A percentile compares a stretch with the other conserved stretches of the same genome.
Conservation (phyloP, 2,329 filamentous ascomycete genomes). For the Fusarium piperis region DNA sequence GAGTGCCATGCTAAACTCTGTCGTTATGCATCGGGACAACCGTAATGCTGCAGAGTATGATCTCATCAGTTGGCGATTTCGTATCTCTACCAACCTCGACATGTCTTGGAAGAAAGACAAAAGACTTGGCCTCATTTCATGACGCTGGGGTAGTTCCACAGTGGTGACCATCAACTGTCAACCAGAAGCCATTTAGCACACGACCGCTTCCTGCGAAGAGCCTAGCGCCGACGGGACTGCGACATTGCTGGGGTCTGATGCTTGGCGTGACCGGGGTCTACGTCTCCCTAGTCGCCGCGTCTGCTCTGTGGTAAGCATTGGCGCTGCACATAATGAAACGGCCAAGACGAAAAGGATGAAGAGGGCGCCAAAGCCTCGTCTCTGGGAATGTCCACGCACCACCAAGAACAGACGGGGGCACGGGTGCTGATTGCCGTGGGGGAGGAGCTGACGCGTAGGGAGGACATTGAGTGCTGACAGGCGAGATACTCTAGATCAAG, state of each 20-base stretch:
- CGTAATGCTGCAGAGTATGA: background rate
- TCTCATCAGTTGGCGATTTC: background rate
- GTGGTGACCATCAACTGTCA: constrained; percentile 2
- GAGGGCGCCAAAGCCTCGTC: background rate
- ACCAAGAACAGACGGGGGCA: background rate
- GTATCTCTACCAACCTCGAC: background rate
- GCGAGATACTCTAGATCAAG: background rate
- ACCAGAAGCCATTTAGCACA: constrained; percentile 17
- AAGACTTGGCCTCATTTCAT: constrained; percentile 32
- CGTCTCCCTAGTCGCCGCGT: constrained; percentile 1
- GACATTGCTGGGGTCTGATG: constrained; percentile 5
- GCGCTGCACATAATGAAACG: constrained; percentile 15
- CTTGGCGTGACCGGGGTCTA: background rate
- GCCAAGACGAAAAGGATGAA: constrained; percentile 18
- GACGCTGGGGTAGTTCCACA: constrained; percentile 13
- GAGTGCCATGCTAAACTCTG: background rate
- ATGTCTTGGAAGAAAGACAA: background rate
- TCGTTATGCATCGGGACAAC: background rate
- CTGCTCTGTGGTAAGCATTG: constrained; percentile 8
- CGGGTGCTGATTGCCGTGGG: constrained; percentile 22
- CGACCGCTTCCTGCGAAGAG: constrained; percentile 18
- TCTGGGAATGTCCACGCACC: background rate
- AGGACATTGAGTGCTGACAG: background rate
- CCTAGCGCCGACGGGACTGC: constrained; percentile 17
- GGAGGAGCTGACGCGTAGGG: constrained; percentile 10